These are phyloP conservation scores for Ascocoryne sarcoides DNA, from an alignment of 2,329 filamentous ascomycete genomes.

Conservation along the genomic window DNA sequence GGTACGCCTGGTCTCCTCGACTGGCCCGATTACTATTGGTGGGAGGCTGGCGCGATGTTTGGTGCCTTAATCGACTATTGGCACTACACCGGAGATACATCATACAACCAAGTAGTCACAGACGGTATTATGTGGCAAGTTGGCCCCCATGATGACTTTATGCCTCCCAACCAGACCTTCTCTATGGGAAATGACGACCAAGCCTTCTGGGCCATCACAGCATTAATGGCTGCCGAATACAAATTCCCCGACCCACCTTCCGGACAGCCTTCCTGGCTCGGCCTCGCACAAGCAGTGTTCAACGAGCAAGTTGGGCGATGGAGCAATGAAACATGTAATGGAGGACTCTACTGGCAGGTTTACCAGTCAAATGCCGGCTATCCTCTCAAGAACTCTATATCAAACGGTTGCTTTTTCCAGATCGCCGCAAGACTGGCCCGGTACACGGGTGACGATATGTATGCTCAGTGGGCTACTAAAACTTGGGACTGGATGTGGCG, in stretches of 20 bases:
- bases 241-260: conserved; percentile 47
- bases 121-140: conserved; percentile 66
- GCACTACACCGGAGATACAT: conserved; percentile 65
- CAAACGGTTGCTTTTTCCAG: conserved; percentile 51
- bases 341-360: conserved; percentile 75
- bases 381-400: conserved; percentile 61
- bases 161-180: conserved; percentile 61
- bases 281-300: conserved; percentile 69
- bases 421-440: conserved; percentile 56
- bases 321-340: conserved; percentile 57
- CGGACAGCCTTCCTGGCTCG: conserved; percentile 54
- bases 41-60: conserved; percentile 62
- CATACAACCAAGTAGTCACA: conserved; percentile 58
- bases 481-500: conserved; percentile 56
- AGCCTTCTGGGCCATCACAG: conserved; percentile 62
- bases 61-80: conserved; percentile 70
- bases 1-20: conserved; percentile 41
- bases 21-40: conserved; percentile 42
- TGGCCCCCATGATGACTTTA: conserved; percentile 63
- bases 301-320: conserved; percentile 66
- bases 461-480: conserved; percentile 64
- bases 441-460: conserved; percentile 68
- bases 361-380: conserved; percentile 70
- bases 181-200: conserved; percentile 67
- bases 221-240: conserved; percentile 60